Evolutionary conservation across 2,329 filamentous ascomycete species (phyloP), one percentile per base, ranked within the genome.

Genomic region (Eurotiales sp.): DNA sequence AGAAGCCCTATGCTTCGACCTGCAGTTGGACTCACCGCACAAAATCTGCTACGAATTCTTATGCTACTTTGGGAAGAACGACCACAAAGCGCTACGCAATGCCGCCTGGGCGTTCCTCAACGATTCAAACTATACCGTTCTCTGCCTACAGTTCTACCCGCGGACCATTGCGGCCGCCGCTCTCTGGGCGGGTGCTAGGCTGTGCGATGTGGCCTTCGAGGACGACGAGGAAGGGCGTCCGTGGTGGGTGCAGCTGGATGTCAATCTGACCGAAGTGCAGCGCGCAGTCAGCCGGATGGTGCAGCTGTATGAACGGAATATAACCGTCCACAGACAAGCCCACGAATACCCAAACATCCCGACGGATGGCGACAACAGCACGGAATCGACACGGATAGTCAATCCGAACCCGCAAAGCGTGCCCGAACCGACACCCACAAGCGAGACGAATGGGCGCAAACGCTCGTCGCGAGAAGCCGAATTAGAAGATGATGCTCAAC

Each of bases 91-190:
- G 50, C 73, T 97, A 25, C 83, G 92, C 50, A 91, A 96, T 69
- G 84, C 88, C 0, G 87, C 90, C 1, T 97, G 93, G 90, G 87
- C 90, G 0, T 97, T 96, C 63, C 83, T 95, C 56, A 96, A 95
- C 65, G 93, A 99, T 70, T 87, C 87, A 17, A 88, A 85, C 58
- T 82, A 92, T 54, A 97, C 92, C 1, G 82, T 86, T 36, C 77
- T 97, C 44, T 95, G 91, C 54, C 79, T 99, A 3, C 77, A 95
- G 25, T 87, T 91, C 67, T 83, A 84, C 17, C 83, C 90, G 14
- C 82, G 84, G 36, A 88, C 90, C 34, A 88, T 97, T 48, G 90
- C 92, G 14, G 87, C 92, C 27, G 86, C 84, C 22, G 86, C 90
- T 15, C 81, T 99, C 22, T 96, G 95, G 71, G 93, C 92, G 54